These are phyloP conservation scores for Aegle marmelos DNA, from an alignment of 345 rosid genomes.

Conservation along the genomic window DNA sequence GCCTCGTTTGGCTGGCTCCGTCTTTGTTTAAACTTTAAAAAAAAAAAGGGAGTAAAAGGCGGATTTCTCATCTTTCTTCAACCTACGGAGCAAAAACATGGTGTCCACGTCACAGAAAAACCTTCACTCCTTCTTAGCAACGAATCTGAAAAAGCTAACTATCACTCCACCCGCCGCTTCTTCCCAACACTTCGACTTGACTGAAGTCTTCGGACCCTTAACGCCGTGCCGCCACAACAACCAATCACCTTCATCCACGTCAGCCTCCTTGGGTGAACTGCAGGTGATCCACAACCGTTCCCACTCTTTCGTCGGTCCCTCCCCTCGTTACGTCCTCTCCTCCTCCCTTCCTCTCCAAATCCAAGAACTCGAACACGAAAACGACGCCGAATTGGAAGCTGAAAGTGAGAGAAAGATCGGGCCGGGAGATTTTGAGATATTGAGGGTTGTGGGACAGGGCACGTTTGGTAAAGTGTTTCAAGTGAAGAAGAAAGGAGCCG, in stretches of 20 bases:
- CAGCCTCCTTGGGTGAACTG: conserved; percentile 36
- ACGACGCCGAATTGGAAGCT: conserved; percentile 25
- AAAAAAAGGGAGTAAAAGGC: too few species aligned
- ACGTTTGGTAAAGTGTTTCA: conserved; percentile 74
- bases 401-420: conserved; percentile 36
- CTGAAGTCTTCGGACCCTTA: conserved; percentile 55
- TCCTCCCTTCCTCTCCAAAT: conserved; percentile 42
- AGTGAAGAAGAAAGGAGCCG: conserved; percentile 42
- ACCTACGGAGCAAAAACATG: conserved; percentile 19
- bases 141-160: conserved; percentile 54
- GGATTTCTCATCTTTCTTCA: not conserved
- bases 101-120: conserved; percentile 41
- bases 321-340: conserved; percentile 59
- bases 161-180: conserved; percentile 45
- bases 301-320: conserved; percentile 76
- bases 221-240: conserved; percentile 28
- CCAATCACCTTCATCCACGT: conserved; percentile 29
- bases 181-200: conserved; percentile 45
- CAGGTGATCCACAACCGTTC: conserved; percentile 59
- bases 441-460: conserved; percentile 66
- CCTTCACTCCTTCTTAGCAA: conserved; percentile 43
- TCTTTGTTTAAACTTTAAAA: too few species aligned
- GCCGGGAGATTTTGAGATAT: conserved; percentile 57
- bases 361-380: conserved; percentile 33
- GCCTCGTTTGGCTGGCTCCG: conserved; percentile 32